phyloP scores from a whole-genome alignment of 768 basidiomycete species.

The Podaxis pistillaris region DNA sequence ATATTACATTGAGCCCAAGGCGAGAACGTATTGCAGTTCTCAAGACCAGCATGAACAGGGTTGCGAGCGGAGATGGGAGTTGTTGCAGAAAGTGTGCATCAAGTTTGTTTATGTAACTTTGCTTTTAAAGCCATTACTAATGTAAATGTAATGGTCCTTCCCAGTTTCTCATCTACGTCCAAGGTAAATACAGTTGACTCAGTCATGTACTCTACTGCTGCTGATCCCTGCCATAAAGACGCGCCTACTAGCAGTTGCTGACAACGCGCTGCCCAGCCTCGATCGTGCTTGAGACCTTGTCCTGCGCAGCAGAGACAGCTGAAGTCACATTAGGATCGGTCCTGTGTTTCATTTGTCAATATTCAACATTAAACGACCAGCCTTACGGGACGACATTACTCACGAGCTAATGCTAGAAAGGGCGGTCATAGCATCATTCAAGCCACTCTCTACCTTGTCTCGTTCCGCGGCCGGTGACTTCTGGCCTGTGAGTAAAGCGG shows the following conservation, averaged over 20 bases:
- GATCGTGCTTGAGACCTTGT: conserved; percentile 22
- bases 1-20: neutral
- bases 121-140: conserved; percentile 1
- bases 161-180: neutral
- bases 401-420: conserved; percentile 26
- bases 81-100: neutral
- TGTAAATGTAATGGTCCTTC: neutral
- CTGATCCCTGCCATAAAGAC: neutral
- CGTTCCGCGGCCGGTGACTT: conserved; percentile 24
- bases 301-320: conserved; percentile 19
- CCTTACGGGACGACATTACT: neutral
- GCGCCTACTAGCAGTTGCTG: conserved; percentile 16
- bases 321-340: conserved; percentile 22
- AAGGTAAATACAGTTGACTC: neutral
- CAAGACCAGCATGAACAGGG: conserved; percentile 29
- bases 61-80: conserved; percentile 1
- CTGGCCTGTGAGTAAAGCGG: conserved; percentile 19
- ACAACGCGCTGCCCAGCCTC: conserved; percentile 23
- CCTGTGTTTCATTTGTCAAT: conserved; percentile 6
- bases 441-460: conserved; percentile 21
- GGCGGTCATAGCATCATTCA: conserved; percentile 21
- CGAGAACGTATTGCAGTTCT: conserved; percentile 26
- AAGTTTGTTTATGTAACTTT: conserved; percentile 3
- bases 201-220: neutral
- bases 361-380: neutral